phyloP scores from a whole-genome alignment of 2,329 filamentous ascomycete species.

The Botrytis fragariae region DNA sequence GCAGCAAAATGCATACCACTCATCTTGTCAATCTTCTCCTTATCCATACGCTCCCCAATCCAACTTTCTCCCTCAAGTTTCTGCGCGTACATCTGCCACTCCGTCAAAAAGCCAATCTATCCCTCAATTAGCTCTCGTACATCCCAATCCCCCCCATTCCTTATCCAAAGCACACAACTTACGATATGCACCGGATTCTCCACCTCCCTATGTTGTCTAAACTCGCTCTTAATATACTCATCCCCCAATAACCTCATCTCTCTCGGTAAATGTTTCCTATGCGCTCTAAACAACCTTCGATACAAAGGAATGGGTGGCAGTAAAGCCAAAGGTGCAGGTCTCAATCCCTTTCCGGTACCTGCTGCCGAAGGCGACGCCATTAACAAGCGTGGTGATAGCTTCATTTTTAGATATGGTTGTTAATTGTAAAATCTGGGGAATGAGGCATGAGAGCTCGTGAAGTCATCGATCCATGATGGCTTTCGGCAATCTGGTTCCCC shows the following conservation, averaged over 20 bases:
- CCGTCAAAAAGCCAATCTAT: constrained; percentile 90
- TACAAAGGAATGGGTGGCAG: constrained; percentile 69
- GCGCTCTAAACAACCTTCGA: constrained; percentile 79
- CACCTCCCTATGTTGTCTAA: constrained; percentile 75
- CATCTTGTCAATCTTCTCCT: constrained; percentile 84
- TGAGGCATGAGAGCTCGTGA: not conserved
- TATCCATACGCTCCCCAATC: constrained; percentile 81
- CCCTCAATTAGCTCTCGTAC: not conserved
- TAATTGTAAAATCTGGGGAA: constrained; percentile 8
- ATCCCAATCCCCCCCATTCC: not conserved
- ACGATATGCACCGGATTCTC: constrained; percentile 94
- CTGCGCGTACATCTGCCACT: constrained; percentile 96
- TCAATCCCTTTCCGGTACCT: constrained; percentile 29
- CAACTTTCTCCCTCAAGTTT: constrained; percentile 84
- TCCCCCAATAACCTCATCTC: constrained; percentile 84
- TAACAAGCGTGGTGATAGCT: constrained; percentile 28
- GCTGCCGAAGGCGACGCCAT: constrained; percentile 31
- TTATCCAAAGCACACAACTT: constrained; percentile 39
- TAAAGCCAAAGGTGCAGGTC: constrained; percentile 35
- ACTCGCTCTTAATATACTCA: constrained; percentile 90
- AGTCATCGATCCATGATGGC: constrained; percentile 14
- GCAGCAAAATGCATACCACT: constrained; percentile 62
- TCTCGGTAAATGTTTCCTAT: constrained; percentile 71
- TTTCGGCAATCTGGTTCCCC: constrained; percentile 10
- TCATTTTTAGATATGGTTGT: constrained; percentile 27